Base-by-base conservation (phyloP, 192 early-diverging fungal species). In the Cladochytrium replicatum region DNA sequence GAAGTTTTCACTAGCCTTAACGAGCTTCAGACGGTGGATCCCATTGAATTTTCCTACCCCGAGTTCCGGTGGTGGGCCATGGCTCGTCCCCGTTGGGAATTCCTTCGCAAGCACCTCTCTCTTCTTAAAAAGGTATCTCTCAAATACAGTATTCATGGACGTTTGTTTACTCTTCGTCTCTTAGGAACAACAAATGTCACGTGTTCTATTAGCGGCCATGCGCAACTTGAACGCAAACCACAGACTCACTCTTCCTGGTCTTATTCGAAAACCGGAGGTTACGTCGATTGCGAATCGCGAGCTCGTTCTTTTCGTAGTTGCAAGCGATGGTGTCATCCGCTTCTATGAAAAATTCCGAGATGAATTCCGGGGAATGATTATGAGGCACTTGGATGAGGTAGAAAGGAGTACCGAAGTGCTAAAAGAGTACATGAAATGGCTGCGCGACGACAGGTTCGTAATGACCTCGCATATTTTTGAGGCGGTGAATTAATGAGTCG, bases 141-240 rank as follows among this genome's bases (percentile, higher is more conserved):
- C 22, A 26, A 27, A 13, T 44, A 11, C 11, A 44, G 13, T 13
- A 26, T 37, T 27, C 22, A 11, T 27, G 11, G 13, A 44, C 22
- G 43, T 13, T 44, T 44, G 13, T 26, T 13, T 13, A 11, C 22
- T 27, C 32, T 11, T 13, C 22, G 13, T 44, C 32, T 44, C 22
- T 44, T 37, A 27, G 13, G 13, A 44, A 37, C 11, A 11, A 11
- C 43, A 44, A 26, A 11, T 37, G 13, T 44, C 43, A 11, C 43
- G 43, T 11, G 43, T 44, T 44, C 32, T 44, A 37, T 37, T 27
- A 37, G 43, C 43, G 11, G 13, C 43, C 43, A 13, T 44, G 17
- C 13, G 32, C 13, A 13, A 44, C 32, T 17, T 44, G 11, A 44
- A 44, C 32, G 32, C 32, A 44, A 13, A 13, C 22, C 13, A 44